A percentile compares a stretch with the other conserved stretches of the same genome.
phyloP scores from a whole-genome alignment of 371 early-diverging fungal species.

The Gilbertella persicaria region DNA sequence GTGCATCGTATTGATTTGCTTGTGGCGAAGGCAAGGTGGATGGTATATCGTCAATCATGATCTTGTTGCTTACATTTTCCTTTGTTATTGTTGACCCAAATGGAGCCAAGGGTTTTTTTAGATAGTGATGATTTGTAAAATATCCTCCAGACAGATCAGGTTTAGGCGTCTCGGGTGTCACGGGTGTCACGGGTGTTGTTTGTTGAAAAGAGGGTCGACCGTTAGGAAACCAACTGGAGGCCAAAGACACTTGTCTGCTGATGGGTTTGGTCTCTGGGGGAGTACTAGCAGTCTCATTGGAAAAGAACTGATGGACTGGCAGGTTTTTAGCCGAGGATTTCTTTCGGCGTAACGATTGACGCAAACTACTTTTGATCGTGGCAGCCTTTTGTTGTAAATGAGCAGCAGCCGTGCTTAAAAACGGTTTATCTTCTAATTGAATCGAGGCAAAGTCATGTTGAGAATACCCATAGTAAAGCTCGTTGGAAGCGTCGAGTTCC shows the following conservation, averaged over 20 bases:
- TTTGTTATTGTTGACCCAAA: background rate
- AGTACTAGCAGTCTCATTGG: background rate
- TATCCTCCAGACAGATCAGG: conserved; percentile 13
- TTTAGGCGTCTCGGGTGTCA: conserved; percentile 11
- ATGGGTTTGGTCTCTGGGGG: background rate
- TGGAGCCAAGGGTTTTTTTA: conserved; percentile 8
- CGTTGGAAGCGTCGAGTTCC: conserved; percentile 38
- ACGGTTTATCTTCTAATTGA: conserved; percentile 11
- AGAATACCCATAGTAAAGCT: conserved; percentile 30
- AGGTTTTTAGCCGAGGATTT: conserved; percentile 13
- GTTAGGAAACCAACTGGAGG: background rate
- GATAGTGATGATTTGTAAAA: background rate
- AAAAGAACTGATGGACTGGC: background rate
- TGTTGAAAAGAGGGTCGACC: background rate
- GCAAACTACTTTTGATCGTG: conserved; percentile 28
- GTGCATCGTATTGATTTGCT: conserved; percentile 1
- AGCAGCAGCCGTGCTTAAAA: conserved; percentile 13
- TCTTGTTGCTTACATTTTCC: conserved; percentile 14
- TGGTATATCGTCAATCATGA: conserved; percentile 18
- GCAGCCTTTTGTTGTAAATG: conserved; percentile 29
- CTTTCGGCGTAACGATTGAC: conserved; percentile 37
- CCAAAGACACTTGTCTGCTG: background rate
- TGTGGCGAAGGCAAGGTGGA: conserved; percentile 9
- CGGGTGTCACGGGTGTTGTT: background rate
- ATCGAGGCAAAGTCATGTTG: conserved; percentile 13